A percentile compares a stretch with the other conserved stretches of the same genome.
These are phyloP conservation scores for Pigoraptor vietnamica DNA, from an alignment of 78 protist species.

Conservation along the genomic window DNA sequence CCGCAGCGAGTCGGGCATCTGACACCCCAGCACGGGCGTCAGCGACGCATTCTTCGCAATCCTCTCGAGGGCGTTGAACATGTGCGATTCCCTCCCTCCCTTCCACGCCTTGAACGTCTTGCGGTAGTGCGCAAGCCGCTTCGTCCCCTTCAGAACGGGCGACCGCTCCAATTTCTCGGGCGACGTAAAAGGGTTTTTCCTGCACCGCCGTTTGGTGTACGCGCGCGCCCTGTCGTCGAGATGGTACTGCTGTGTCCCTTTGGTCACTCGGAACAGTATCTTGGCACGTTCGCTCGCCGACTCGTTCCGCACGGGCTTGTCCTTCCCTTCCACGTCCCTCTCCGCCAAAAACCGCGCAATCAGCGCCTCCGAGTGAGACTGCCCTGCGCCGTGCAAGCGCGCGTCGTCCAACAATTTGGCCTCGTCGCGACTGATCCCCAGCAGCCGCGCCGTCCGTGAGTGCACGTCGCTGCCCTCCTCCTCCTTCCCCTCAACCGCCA, in stretches of 20 bases:
- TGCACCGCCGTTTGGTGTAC: not conserved
- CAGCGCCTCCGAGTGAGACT: not conserved
- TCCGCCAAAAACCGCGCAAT: not conserved
- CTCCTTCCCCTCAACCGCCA: constrained; percentile 17
- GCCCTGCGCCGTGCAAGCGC: constrained; percentile 3
- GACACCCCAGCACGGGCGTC: too few relatives aligned
- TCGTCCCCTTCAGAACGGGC: too few relatives aligned
- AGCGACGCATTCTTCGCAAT: too few relatives aligned
- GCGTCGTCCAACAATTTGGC: constrained; percentile 32
- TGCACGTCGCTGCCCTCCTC: constrained; percentile 18
- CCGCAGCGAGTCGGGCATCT: too few relatives aligned
- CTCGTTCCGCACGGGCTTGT: not conserved
- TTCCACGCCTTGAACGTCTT: not conserved
- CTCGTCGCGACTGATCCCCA: not conserved
- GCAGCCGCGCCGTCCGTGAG: not conserved
- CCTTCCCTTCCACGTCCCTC: not conserved
- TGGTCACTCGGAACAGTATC: not conserved
- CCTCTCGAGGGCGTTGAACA: constrained; percentile 15
- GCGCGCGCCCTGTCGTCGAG: not conserved
- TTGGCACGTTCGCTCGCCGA: not conserved
- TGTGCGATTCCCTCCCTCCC: constrained; percentile 12
- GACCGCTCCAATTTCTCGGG: too few relatives aligned
- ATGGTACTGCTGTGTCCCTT: not conserved
- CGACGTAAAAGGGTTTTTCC: not conserved
- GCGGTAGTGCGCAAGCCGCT: not conserved